These are phyloP conservation scores for Pseudogymnoascus sp. DNA, from an alignment of 2,329 filamentous ascomycete genomes.

Conservation along the genomic window DNA sequence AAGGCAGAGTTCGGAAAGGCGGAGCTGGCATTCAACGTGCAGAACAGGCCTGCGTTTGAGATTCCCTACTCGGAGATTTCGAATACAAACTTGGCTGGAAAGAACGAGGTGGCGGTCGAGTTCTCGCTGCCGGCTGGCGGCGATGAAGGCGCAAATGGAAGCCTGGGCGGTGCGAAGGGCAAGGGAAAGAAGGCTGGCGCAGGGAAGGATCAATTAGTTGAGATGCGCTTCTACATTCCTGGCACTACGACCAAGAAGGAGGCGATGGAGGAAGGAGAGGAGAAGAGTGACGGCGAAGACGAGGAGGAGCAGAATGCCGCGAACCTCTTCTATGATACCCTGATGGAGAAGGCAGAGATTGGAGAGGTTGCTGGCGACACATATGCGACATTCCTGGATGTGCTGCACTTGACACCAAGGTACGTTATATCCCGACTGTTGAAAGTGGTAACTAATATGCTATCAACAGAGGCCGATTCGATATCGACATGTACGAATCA, in stretches of 20 bases:
- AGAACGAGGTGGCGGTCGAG: conserved; percentile 95
- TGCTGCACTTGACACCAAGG: conserved; percentile 93
- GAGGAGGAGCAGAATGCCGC: conserved; percentile 87
- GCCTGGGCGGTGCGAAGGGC: conserved; percentile 62
- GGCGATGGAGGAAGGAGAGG: conserved; percentile 54
- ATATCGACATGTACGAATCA: conserved; percentile 98
- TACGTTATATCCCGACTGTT: conserved; percentile 31
- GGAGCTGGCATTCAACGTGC: conserved; percentile 92
- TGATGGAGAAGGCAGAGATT: conserved; percentile 98
- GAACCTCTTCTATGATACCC: conserved; percentile 93
- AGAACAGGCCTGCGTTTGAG: conserved; percentile 93
- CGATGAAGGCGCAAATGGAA: conserved; percentile 64
- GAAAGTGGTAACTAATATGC: conserved; percentile 20
- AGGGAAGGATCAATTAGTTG: conserved; percentile 84
- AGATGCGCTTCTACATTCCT: conserved; percentile 98
- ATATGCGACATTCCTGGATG: conserved; percentile 92
- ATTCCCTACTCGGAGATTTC: conserved; percentile 95
- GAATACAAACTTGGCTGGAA: conserved; percentile 94
- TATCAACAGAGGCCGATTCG: conserved; percentile 77
- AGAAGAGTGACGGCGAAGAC: conserved; percentile 51
- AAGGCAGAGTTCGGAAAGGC: conserved; percentile 95
- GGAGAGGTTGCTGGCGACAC: conserved; percentile 98
- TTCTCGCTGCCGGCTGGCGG: conserved; percentile 70
- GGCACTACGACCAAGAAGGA: conserved; percentile 77
- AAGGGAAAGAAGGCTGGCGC: conserved; percentile 86